Conservation (phyloP, 345 rosid species). For the Salix purpurea region DNA sequence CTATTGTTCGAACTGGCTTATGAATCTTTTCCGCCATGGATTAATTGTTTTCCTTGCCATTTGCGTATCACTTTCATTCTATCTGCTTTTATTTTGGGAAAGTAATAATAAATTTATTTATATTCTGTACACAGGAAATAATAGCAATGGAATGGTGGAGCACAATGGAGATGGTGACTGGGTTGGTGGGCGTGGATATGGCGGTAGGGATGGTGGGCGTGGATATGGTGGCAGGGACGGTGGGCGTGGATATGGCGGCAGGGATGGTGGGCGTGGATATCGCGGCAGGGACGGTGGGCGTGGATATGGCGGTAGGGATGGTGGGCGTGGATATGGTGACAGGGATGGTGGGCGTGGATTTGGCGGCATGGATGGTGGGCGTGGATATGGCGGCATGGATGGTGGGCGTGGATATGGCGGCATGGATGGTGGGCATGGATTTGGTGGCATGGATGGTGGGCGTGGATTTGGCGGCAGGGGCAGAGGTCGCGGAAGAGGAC, state of each 20-base stretch:
- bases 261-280: neutral
- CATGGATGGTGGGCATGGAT: neutral
- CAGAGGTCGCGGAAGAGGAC: constrained; percentile 20
- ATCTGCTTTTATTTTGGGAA: neutral
- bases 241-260: too few species aligned
- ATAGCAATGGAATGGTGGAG: neutral
- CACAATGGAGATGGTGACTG: neutral
- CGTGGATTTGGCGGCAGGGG: constrained; percentile 3
- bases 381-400: constrained; percentile 12
- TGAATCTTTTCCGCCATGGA: neutral
- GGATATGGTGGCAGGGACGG: neutral
- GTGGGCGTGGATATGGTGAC: constrained; percentile 1
- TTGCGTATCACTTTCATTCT: neutral
- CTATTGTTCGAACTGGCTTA: neutral
- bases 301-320: constrained; percentile 8
- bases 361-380: too few species aligned
- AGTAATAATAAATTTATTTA: neutral
- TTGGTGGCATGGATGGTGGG: constrained; percentile 2
- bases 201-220: neutral
- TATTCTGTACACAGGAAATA: neutral
- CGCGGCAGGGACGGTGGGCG: neutral
- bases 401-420: constrained; percentile 7
- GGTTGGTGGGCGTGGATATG: too few species aligned
- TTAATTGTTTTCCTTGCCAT: neutral
- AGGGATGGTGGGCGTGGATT: too few species aligned